Evolutionary conservation across 805 yeast species (phyloP).

Genomic region (Schizosaccharomyces japonicus): DNA sequence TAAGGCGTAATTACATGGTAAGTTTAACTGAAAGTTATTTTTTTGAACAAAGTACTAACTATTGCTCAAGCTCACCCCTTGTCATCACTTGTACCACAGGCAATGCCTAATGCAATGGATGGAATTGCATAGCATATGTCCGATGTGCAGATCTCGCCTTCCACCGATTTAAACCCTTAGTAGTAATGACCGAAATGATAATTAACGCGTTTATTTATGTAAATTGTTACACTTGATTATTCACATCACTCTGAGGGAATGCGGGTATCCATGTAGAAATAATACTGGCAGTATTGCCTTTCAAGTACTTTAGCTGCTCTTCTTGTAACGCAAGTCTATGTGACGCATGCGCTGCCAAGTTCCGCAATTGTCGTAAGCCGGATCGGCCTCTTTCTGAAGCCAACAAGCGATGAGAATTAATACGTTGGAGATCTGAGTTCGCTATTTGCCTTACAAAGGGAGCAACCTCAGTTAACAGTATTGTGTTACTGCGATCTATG

Average conservation of each 20-base stretch:
- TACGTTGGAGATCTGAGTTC: not conserved
- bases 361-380: not conserved
- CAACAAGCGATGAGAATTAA: not conserved
- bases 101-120: slow-evolving; percentile 84
- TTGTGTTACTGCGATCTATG: not conserved
- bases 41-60: not conserved
- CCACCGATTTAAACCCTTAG: slow-evolving; percentile 39
- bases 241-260: too few relatives aligned
- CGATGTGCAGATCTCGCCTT: slow-evolving; percentile 64
- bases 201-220: too few relatives aligned
- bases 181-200: not conserved
- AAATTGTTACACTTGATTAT: too few relatives aligned
- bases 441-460: not conserved
- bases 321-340: not conserved
- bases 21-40: not conserved
- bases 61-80: slow-evolving; percentile 54
- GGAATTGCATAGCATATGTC: slow-evolving; percentile 80
- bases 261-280: not conserved
- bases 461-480: not conserved
- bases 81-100: slow-evolving; percentile 72
- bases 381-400: not conserved
- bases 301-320: not conserved
- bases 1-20: slow-evolving; percentile 17
- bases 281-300: not conserved
- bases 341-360: not conserved